phyloP scores from a whole-genome alignment of 108 stramenopile species.

The Skeletonema costatum region DNA sequence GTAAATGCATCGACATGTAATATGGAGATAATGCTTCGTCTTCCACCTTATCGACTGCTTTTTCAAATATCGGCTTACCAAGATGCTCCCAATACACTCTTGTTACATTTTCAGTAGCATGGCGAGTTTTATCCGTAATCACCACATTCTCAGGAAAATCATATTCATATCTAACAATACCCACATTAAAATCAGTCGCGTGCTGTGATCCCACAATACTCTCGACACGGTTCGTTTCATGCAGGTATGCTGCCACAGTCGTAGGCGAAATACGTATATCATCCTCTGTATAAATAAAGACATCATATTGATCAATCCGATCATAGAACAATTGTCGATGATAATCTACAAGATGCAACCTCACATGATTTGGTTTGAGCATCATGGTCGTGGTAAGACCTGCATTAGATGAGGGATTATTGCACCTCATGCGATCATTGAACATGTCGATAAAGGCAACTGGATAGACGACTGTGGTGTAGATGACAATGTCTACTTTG shows the following conservation, averaged over 20 bases:
- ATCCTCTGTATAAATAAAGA: constrained; percentile 88
- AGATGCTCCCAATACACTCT: constrained; percentile 89
- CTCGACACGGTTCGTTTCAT: constrained; percentile 69
- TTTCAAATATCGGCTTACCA: constrained; percentile 51
- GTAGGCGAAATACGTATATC: constrained; percentile 83
- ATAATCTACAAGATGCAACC: constrained; percentile 83
- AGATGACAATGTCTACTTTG: constrained; percentile 72
- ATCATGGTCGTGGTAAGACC: constrained; percentile 63
- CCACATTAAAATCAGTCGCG: constrained; percentile 77
- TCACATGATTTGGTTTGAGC: constrained; percentile 54
- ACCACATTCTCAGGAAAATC: constrained; percentile 81
- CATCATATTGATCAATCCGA: constrained; percentile 73
- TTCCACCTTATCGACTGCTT: constrained; percentile 54
- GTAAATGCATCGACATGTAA: constrained; percentile 76
- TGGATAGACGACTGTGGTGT: constrained; percentile 70
- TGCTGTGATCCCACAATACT: constrained; percentile 47
- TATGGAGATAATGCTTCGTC: constrained; percentile 41
- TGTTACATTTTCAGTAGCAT: constrained; percentile 83
- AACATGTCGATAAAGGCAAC: constrained; percentile 71
- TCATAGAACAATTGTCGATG: constrained; percentile 82
- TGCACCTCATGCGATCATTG: constrained; percentile 71
- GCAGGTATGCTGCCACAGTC: constrained; percentile 76
- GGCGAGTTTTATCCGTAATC: constrained; percentile 86
- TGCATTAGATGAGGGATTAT: constrained; percentile 46
- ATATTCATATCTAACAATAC: constrained; percentile 89